Percentiles rank a stretch among this genome's conserved stretches.
Evolutionary conservation across 2,329 filamentous ascomycete genomes (phyloP).

Genomic region (Alternaria burnsii): DNA sequence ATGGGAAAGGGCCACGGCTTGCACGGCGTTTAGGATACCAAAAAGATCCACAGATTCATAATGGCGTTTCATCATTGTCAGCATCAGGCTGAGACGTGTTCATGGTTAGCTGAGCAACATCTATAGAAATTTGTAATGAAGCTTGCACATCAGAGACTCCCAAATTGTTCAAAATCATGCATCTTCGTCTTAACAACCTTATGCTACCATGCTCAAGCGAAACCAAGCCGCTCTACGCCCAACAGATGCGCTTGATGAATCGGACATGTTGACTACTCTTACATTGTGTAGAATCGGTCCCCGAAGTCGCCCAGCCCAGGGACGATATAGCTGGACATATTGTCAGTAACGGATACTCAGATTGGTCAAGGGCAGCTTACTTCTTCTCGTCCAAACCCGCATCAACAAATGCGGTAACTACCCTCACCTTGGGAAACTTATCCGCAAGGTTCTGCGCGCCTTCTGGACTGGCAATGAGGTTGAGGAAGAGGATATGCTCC

Average conservation of each 20-base stretch:
- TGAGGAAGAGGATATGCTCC: slow-evolving; percentile 93
- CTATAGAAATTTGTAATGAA: slow-evolving; percentile 1
- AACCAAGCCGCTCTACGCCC: slow-evolving; percentile 13
- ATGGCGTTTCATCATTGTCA: slow-evolving; percentile 12
- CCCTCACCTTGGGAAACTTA: slow-evolving; percentile 86
- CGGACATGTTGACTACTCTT: slow-evolving; percentile 29
- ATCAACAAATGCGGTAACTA: slow-evolving; percentile 96
- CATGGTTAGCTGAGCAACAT: slow-evolving; percentile 6
- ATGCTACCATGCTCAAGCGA: slow-evolving; percentile 19
- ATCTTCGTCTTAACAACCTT: not conserved
- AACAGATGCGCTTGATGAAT: slow-evolving; percentile 17
- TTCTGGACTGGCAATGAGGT: slow-evolving; percentile 95
- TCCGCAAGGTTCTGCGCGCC: slow-evolving; percentile 89
- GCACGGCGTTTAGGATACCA: slow-evolving; percentile 40
- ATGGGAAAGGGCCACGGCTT: slow-evolving; percentile 19
- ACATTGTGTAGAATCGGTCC: slow-evolving; percentile 94
- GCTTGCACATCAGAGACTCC: not conserved
- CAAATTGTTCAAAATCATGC: not conserved
- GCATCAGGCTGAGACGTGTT: slow-evolving; percentile 2
- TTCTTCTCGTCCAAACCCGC: slow-evolving; percentile 97
- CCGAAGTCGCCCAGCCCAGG: slow-evolving; percentile 95
- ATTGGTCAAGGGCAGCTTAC: slow-evolving; percentile 62
- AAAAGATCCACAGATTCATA: slow-evolving; percentile 18
- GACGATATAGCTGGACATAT: slow-evolving; percentile 79
- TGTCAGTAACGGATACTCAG: not conserved